These are phyloP conservation scores for Trichosporon coremiiforme DNA, from an alignment of 1,284 basidiomycete species.

Conservation along the genomic window DNA sequence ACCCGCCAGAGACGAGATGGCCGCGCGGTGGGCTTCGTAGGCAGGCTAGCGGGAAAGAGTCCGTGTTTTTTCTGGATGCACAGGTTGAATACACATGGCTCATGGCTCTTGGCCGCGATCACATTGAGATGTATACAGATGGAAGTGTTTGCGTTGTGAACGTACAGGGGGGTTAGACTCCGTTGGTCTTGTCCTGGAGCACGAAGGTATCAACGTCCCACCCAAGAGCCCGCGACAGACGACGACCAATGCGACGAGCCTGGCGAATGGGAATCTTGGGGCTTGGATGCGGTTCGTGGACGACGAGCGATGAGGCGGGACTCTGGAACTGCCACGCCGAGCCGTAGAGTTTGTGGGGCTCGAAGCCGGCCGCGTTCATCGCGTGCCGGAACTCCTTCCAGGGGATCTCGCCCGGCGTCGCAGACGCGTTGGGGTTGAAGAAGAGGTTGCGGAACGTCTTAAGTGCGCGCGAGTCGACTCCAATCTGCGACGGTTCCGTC, in stretches of 20 bases:
- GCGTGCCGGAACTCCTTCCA: conserved; percentile 20
- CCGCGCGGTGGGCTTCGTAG: neutral
- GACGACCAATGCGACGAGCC: conserved; percentile 5
- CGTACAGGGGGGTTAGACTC: neutral
- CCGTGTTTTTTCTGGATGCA: neutral
- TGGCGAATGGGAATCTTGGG: conserved; percentile 5
- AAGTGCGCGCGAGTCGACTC: conserved; percentile 16
- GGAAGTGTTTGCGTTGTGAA: no score
- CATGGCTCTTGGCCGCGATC: no score
- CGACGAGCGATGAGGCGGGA: neutral
- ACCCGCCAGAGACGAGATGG: neutral
- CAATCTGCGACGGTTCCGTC: neutral
- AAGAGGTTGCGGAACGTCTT: conserved; percentile 23
- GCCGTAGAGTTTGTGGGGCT: conserved; percentile 21
- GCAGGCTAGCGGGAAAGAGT: no score
- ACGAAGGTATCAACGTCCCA: conserved; percentile 15
- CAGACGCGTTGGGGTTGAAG: conserved; percentile 12
- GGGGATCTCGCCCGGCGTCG: conserved; percentile 13
- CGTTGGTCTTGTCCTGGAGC: neutral
- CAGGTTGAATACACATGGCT: neutral
- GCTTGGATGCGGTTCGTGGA: conserved; percentile 22
- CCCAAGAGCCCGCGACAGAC: conserved; percentile 14
- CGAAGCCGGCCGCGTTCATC: neutral
- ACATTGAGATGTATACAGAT: no score
- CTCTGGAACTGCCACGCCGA: conserved; percentile 20